Percentiles rank a stretch among this genome's conserved stretches.
These are phyloP conservation scores for Pleurozium schreberi DNA, from an alignment of 225 moss, liverwort and hornwort species.

Conservation along the genomic window DNA sequence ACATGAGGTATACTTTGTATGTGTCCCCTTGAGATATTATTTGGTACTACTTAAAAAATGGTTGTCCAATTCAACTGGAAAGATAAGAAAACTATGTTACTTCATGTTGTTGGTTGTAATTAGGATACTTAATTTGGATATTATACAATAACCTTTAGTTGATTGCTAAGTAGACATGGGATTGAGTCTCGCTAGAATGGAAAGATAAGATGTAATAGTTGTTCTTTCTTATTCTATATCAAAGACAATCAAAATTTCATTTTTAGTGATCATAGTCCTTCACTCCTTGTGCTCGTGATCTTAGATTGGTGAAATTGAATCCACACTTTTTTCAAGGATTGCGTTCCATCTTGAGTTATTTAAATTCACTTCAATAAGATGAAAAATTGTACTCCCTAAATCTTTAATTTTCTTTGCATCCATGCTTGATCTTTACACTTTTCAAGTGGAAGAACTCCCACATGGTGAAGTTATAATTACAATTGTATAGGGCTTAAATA, in stretches of 20 bases:
- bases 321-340: neutral
- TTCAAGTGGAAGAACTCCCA: neutral
- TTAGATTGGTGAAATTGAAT: neutral
- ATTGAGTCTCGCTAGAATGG: neutral
- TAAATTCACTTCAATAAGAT: neutral
- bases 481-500: neutral
- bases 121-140: neutral
- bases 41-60: neutral
- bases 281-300: neutral
- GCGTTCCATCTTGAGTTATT: neutral
- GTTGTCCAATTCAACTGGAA: neutral
- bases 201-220: neutral
- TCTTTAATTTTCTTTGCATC: neutral
- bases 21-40: neutral
- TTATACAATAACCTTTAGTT: neutral
- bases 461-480: neutral
- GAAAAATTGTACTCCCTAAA: neutral
- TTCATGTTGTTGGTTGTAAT: neutral
- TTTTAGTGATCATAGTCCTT: too few species aligned
- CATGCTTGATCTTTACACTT: neutral
- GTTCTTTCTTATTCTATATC: neutral
- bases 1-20: too few species aligned
- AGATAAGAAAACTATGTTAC: neutral
- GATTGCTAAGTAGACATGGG: neutral
- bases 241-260: neutral